A percentile compares a stretch with the other conserved stretches of the same genome.
Conservation (phyloP, 2,329 filamentous ascomycete species). For the Sphaerostilbella broomeana region DNA sequence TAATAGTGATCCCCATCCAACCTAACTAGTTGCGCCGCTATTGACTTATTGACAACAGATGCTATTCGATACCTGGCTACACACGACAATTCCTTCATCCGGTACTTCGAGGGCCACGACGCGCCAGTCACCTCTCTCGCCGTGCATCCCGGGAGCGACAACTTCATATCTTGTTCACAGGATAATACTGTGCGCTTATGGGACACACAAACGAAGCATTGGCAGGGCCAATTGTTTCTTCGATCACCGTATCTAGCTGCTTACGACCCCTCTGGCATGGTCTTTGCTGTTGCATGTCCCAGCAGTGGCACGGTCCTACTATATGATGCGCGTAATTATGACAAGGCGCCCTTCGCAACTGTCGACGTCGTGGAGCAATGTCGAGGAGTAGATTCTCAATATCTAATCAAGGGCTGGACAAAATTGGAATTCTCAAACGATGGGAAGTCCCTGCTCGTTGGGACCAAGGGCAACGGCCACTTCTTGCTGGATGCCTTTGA, state of each 20-base stretch:
- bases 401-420: conserved; percentile 69
- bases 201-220: conserved; percentile 76
- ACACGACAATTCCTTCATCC: conserved; percentile 93
- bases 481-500: conserved; percentile 92
- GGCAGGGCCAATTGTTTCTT: conserved; percentile 73
- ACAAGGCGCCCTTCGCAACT: conserved; percentile 79
- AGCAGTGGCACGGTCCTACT: conserved; percentile 73
- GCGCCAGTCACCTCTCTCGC: conserved; percentile 75
- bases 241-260: conserved; percentile 75
- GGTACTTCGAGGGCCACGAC: conserved; percentile 91
- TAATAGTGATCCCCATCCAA: conserved; percentile 27
- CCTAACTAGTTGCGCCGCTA: background rate
- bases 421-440: conserved; percentile 95
- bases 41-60: conserved; percentile 51
- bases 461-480: conserved; percentile 77
- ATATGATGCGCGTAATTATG: conserved; percentile 90
- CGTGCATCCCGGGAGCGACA: conserved; percentile 79
- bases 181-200: conserved; percentile 90
- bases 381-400: conserved; percentile 45
- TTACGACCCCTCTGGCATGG: conserved; percentile 85
- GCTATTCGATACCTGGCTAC: conserved; percentile 81
- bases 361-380: conserved; percentile 68
- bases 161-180: conserved; percentile 84
- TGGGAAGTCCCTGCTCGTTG: conserved; percentile 77
- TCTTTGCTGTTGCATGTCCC: conserved; percentile 85